These are phyloP conservation scores for Apostasia ramifera DNA, from an alignment of 106 monocot genomes.

Conservation along the genomic window DNA sequence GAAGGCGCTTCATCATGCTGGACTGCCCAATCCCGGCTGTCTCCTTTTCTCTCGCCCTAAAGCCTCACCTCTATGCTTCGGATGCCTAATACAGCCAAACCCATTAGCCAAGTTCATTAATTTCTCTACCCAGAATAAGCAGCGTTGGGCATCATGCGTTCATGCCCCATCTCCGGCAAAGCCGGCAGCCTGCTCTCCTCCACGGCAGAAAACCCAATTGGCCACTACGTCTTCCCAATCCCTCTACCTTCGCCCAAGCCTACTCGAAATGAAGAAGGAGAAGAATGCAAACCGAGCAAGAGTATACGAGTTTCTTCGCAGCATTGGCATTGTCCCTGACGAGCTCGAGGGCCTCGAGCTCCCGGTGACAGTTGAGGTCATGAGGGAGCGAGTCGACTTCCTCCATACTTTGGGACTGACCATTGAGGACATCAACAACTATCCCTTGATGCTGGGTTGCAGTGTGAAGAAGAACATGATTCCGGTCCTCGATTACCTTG, in stretches of 20 bases:
- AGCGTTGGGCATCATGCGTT: background rate
- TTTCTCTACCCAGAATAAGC: conserved; percentile 1
- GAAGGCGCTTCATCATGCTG: background rate
- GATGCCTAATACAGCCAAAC: conserved; percentile 8
- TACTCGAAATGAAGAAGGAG: conserved; percentile 50
- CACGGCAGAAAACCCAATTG: conserved; percentile 2
- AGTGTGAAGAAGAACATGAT: conserved; percentile 98
- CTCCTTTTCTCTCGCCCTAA: conserved; percentile 9
- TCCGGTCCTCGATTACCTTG: conserved; percentile 89
- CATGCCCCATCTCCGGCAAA: conserved; percentile 1
- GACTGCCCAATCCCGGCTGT: background rate
- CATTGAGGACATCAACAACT: conserved; percentile 70
- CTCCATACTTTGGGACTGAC: conserved; percentile 77
- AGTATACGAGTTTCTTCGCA: conserved; percentile 70
- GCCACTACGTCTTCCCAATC: conserved; percentile 26
- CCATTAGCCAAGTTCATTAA: conserved; percentile 7
- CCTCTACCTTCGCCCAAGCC: conserved; percentile 65
- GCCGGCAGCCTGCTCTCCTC: background rate
- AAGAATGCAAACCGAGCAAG: conserved; percentile 44
- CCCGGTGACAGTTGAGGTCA: conserved; percentile 77
- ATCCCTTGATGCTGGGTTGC: conserved; percentile 88
- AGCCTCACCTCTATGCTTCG: conserved; percentile 4
- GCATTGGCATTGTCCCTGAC: conserved; percentile 66
- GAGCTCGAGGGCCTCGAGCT: conserved; percentile 93
- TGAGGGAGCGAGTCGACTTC: conserved; percentile 93